Base-by-base conservation (phyloP, 169 alveolate genomes). In the Eimeria praecox region DNA sequence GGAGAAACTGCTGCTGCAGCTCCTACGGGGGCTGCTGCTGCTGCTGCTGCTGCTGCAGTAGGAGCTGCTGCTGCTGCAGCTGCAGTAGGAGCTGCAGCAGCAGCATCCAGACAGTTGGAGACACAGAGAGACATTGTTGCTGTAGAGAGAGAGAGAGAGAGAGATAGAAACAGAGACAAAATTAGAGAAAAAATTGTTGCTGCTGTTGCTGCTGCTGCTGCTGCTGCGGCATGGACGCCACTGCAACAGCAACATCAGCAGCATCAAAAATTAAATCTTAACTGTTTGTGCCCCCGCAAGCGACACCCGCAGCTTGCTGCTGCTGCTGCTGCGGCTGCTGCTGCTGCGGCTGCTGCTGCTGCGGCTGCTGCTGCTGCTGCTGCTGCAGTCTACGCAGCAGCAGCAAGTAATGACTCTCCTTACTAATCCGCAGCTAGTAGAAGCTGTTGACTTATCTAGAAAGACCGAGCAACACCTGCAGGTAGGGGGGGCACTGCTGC, bases 401-500 rank as follows among this genome's bases (percentile, higher is more conserved):
- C 69, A 59, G 69, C 69, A 59, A 3, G 18, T 12, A 5, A 20
- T 14, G 59, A 52, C 20, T 52, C 59, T 52, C 59, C 14, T 6
- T 14, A 52, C 75, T 62, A 27, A 62, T 5, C 33, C 5, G 75
- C 33, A 3, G 38, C 75, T 16, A 10, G 56, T 73, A 8, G 5
- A 2, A 38, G 30, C 56, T 16, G 30, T 5, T 54, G 38, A 54
- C 38, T 40, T 78, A 78, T 9, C 64, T 78, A 3, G 89, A 38
- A 0, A 78, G 59, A 24, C 89, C 89, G 44, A 78, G 62, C 89
- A 78, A 78, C 69, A 78, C 89, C 69, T 78, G 89, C 38, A 78
- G 66, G 89, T 78, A 78, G 10, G 89, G 89, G 42, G 89, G 89
- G 42, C 89, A 78, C 42, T 78, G 89, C 89, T 78, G 89, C 89